A percentile compares a stretch with the other conserved stretches of the same genome.
These are phyloP conservation scores for Candida tammaniensis DNA, from an alignment of 805 yeast genomes.

Conservation along the genomic window DNA sequence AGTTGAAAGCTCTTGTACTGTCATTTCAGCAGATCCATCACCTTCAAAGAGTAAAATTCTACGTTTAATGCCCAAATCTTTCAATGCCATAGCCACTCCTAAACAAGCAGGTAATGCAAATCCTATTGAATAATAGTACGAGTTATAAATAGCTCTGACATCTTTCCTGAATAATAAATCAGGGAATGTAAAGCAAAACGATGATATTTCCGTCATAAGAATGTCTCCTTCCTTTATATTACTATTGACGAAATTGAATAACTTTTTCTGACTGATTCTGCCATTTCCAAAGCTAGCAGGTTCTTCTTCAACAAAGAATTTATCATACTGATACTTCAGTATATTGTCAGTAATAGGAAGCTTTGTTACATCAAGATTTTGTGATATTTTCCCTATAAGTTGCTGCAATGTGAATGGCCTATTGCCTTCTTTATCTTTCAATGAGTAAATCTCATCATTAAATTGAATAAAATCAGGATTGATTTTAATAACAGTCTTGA, in stretches of 20 bases:
- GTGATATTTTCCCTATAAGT: slow-evolving; percentile 30
- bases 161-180: slow-evolving; percentile 61
- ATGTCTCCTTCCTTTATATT: slow-evolving; percentile 61
- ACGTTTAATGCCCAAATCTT: slow-evolving; percentile 48
- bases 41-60: slow-evolving; percentile 78
- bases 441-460: slow-evolving; percentile 23
- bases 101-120: slow-evolving; percentile 83
- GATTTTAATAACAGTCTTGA: slow-evolving; percentile 31
- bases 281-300: slow-evolving; percentile 1
- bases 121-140: slow-evolving; percentile 83
- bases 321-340: slow-evolving; percentile 12
- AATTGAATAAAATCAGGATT: slow-evolving; percentile 42
- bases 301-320: not conserved
- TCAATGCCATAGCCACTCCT: slow-evolving; percentile 74
- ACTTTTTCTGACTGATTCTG: slow-evolving; percentile 25
- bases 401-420: slow-evolving; percentile 28
- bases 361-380: slow-evolving; percentile 15
- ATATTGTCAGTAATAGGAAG: slow-evolving; percentile 17
- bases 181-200: slow-evolving; percentile 74
- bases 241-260: slow-evolving; percentile 32
- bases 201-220: slow-evolving; percentile 79
- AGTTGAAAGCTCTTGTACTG: slow-evolving; percentile 77
- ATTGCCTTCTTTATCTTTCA: slow-evolving; percentile 23
- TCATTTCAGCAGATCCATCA: slow-evolving; percentile 95
- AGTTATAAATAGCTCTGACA: slow-evolving; percentile 57